Conservation (phyloP, 208 protist species). For the Trypanosoma avium region DNA sequence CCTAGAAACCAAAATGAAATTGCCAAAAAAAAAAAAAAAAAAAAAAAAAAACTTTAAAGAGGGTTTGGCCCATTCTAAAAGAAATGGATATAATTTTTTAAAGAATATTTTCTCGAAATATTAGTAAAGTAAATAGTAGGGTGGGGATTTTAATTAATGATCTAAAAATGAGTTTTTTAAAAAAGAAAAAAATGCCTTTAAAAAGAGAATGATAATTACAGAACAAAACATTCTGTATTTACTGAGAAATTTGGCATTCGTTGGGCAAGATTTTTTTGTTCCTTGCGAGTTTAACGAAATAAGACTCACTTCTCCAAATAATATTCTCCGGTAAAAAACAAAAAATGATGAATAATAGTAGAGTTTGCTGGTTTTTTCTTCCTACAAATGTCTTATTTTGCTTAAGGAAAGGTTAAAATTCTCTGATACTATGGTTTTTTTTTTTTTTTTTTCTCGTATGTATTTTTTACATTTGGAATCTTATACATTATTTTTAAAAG, state of each 20-base stretch:
- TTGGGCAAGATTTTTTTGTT: too few relatives aligned
- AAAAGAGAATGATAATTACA: conserved; percentile 44
- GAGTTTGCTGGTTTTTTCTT: conserved; percentile 58
- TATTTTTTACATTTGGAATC: conserved; percentile 79
- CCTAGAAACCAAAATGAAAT: conserved; percentile 65
- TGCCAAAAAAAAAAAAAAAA: conserved; percentile 47
- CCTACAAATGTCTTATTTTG: conserved; percentile 71
- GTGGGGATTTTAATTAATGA: conserved; percentile 48
- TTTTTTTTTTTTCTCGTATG: conserved; percentile 64
- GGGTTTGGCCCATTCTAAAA: conserved; percentile 68
- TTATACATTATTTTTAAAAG: too few relatives aligned
- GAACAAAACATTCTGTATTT: too few relatives aligned
- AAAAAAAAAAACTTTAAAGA: conserved; percentile 66
- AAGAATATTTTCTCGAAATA: conserved; percentile 77
- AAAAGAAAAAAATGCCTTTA: conserved; percentile 41
- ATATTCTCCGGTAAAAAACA: conserved; percentile 52
- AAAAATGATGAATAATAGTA: conserved; percentile 70
- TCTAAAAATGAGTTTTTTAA: conserved; percentile 68
- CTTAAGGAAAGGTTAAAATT: conserved; percentile 84
- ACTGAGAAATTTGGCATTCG: too few relatives aligned
- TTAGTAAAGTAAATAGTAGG: conserved; percentile 74
- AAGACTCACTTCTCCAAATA: conserved; percentile 74
- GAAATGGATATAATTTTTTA: conserved; percentile 54
- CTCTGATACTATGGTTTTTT: conserved; percentile 55
- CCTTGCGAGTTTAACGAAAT: conserved; percentile 68